These are phyloP conservation scores for Fomitopsis betulina DNA, from an alignment of 1,284 basidiomycete genomes.

Conservation along the genomic window DNA sequence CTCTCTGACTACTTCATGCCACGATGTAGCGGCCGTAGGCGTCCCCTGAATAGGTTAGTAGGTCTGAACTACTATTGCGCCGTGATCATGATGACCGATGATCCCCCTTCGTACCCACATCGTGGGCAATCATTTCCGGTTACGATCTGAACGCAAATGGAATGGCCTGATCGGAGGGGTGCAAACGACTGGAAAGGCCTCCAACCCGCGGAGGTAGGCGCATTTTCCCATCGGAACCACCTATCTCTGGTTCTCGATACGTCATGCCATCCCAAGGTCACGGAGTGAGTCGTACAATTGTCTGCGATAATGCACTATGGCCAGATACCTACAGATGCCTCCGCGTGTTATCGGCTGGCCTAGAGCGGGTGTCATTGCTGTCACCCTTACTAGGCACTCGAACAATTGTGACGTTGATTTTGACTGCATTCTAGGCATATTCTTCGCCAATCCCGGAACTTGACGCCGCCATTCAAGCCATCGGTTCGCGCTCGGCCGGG, in stretches of 20 bases:
- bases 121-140: not conserved
- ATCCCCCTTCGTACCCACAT: not conserved
- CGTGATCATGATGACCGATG: not conserved
- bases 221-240: not conserved
- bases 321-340: not conserved
- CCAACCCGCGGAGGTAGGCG: not conserved
- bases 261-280: not conserved
- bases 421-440: too few species aligned
- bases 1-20: too few species aligned
- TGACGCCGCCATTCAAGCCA: too few species aligned
- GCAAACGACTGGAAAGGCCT: not conserved
- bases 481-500: too few species aligned
- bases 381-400: too few species aligned
- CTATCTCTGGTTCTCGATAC: not conserved
- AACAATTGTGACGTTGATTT: too few species aligned
- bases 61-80: not conserved
- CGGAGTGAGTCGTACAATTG: not conserved
- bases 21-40: not conserved
- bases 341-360: too few species aligned
- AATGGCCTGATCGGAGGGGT: not conserved
- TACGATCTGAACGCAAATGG: not conserved
- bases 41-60: not conserved
- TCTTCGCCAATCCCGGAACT: too few species aligned
- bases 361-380: too few species aligned
- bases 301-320: not conserved